Evolutionary conservation across 2,329 filamentous ascomycete species (phyloP).

Genomic region (Trichoderma simmonsii): DNA sequence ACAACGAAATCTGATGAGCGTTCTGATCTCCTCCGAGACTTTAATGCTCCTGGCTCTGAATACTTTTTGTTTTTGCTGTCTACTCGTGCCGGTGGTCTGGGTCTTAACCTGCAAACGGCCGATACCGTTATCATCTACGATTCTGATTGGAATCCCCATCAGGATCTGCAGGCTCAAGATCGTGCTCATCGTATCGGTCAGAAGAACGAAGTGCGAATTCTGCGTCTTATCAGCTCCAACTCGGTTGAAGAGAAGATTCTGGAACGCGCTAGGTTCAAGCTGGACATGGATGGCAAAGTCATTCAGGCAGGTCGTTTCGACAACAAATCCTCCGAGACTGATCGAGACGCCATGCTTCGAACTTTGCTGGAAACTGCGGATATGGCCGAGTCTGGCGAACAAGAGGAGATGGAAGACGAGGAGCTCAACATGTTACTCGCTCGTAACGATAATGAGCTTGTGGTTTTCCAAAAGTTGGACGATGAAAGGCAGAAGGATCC

Average conservation of each 20-base stretch:
- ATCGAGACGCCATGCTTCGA: slow-evolving; percentile 93
- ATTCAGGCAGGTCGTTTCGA: slow-evolving; percentile 99
- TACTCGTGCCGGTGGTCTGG: slow-evolving; percentile 94
- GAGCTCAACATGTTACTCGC: slow-evolving; percentile 94
- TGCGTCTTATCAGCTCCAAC: slow-evolving; percentile 92
- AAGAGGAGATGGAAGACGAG: slow-evolving; percentile 98
- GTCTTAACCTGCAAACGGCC: slow-evolving; percentile 93
- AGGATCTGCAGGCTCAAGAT: slow-evolving; percentile 98
- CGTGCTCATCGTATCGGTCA: slow-evolving; percentile 99
- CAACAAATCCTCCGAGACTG: slow-evolving; percentile 97
- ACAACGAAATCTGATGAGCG: slow-evolving; percentile 97
- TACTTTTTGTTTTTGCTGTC: slow-evolving; percentile 99
- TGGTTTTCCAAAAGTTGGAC: slow-evolving; percentile 78
- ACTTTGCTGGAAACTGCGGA: slow-evolving; percentile 86
- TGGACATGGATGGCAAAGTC: slow-evolving; percentile 99
- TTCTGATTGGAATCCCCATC: slow-evolving; percentile 99
- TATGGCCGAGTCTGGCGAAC: slow-evolving; percentile 65
- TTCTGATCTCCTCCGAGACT: slow-evolving; percentile 81
- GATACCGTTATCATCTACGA: slow-evolving; percentile 99
- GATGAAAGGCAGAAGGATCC: slow-evolving; percentile 64
- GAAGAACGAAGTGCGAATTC: slow-evolving; percentile 97
- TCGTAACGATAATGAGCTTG: slow-evolving; percentile 76
- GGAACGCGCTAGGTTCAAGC: slow-evolving; percentile 93
- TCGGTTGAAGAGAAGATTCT: slow-evolving; percentile 99
- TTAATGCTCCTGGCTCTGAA: slow-evolving; percentile 85